phyloP scores from a whole-genome alignment of 495 filamentous ascomycete genomes.

The Daldinia loculata region DNA sequence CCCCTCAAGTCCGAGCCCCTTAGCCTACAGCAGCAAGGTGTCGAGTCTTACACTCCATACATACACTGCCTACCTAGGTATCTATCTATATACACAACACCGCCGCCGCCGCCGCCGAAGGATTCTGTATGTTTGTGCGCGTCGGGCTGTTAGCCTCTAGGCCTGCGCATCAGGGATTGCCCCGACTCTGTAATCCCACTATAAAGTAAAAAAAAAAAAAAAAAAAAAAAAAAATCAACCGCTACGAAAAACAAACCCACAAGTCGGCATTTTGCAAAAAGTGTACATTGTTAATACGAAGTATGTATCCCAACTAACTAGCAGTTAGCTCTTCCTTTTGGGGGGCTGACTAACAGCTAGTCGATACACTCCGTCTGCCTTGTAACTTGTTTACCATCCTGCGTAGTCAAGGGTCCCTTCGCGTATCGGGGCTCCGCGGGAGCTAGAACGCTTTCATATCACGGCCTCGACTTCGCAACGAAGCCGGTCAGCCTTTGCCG shows the following conservation, averaged over 20 bases:
- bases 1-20: neutral
- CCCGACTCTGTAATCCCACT: slow-evolving; percentile 3
- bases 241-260: slow-evolving; percentile 7
- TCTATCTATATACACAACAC: slow-evolving; percentile 13
- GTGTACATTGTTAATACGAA: slow-evolving; percentile 18
- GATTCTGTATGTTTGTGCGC: slow-evolving; percentile 21
- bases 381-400: slow-evolving; percentile 10
- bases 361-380: slow-evolving; percentile 6
- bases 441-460: slow-evolving; percentile 21
- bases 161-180: slow-evolving; percentile 4
- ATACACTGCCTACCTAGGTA: neutral
- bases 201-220: neutral
- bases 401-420: slow-evolving; percentile 8
- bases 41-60: neutral
- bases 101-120: neutral
- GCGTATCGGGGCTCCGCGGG: slow-evolving; percentile 14
- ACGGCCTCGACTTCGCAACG: slow-evolving; percentile 15
- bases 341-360: slow-evolving; percentile 29
- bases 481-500: slow-evolving; percentile 2
- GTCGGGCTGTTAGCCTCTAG: neutral
- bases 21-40: neutral
- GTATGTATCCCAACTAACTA: slow-evolving; percentile 14
- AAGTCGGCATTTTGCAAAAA: neutral
- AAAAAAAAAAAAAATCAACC: neutral
- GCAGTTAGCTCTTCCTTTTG: slow-evolving; percentile 18